Evolutionary conservation across 2,329 filamentous ascomycete species (phyloP).

Genomic region (Alternaria tenuissima): DNA sequence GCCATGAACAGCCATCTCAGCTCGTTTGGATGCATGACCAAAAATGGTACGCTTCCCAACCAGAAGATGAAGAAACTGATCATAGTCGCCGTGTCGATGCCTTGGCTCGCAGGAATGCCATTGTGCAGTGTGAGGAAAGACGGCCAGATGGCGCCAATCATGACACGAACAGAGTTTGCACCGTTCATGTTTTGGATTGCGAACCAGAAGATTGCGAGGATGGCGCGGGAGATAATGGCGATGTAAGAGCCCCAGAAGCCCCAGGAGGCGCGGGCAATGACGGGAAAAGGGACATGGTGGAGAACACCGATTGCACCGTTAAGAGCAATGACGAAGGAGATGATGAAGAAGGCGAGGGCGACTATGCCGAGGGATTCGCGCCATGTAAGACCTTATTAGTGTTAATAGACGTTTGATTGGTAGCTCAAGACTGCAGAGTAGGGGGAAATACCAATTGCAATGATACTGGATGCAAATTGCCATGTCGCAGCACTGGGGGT

Average conservation of each 20-base stretch:
- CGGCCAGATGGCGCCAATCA: slow-evolving; percentile 66
- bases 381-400: slow-evolving; percentile 59
- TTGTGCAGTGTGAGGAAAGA: slow-evolving; percentile 64
- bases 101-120: slow-evolving; percentile 58
- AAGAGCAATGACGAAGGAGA: slow-evolving; percentile 67
- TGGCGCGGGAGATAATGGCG: slow-evolving; percentile 61
- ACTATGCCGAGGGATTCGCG: slow-evolving; percentile 64
- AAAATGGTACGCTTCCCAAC: slow-evolving; percentile 62
- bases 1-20: slow-evolving; percentile 63
- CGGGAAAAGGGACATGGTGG: slow-evolving; percentile 64
- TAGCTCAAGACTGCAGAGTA: not conserved
- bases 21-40: slow-evolving; percentile 64
- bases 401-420: not conserved
- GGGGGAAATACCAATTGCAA: slow-evolving; percentile 43
- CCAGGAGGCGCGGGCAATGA: slow-evolving; percentile 64
- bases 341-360: slow-evolving; percentile 61
- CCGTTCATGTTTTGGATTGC: slow-evolving; percentile 73
- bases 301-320: slow-evolving; percentile 62
- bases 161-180: slow-evolving; percentile 61
- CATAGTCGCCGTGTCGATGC: slow-evolving; percentile 66
- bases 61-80: slow-evolving; percentile 67
- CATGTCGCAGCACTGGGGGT: slow-evolving; percentile 58
- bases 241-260: slow-evolving; percentile 67
- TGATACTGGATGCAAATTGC: slow-evolving; percentile 57
- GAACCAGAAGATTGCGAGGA: slow-evolving; percentile 69